Percentiles rank a stretch among this genome's conserved stretches.
Conservation (phyloP, 306 rosid species). For the Vigna mungo region DNA sequence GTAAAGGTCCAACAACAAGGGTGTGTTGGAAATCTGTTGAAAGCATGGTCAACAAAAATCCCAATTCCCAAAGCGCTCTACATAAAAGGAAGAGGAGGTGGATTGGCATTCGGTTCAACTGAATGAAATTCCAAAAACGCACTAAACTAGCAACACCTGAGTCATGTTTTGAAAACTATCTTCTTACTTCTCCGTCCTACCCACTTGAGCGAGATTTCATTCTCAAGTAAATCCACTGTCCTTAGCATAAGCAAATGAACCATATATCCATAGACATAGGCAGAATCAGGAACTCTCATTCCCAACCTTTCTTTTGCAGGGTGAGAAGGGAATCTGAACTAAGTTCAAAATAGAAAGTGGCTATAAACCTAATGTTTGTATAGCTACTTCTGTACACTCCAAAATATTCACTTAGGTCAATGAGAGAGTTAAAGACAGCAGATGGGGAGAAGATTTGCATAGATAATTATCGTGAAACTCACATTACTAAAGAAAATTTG, state of each 20-base stretch:
- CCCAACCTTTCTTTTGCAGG: conserved; percentile 12
- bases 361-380: too few species aligned
- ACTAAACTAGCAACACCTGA: conserved; percentile 13
- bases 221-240: conserved; percentile 7
- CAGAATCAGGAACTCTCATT: conserved; percentile 7
- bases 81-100: too few species aligned
- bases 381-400: too few species aligned
- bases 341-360: background rate
- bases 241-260: conserved; percentile 27
- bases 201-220: conserved; percentile 9
- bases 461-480: conserved; percentile 6
- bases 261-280: background rate
- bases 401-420: too few species aligned
- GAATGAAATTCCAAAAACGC: background rate
- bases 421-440: background rate
- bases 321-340: conserved; percentile 22
- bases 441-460: background rate
- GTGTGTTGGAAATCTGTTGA: background rate
- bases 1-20: background rate
- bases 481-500: background rate
- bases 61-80: background rate
- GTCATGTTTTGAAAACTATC: conserved; percentile 16
- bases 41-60: background rate
- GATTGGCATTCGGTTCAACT: too few species aligned
- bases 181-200: conserved; percentile 28